Conservation (phyloP, 768 basidiomycete species). For the Trametes gibbosa region DNA sequence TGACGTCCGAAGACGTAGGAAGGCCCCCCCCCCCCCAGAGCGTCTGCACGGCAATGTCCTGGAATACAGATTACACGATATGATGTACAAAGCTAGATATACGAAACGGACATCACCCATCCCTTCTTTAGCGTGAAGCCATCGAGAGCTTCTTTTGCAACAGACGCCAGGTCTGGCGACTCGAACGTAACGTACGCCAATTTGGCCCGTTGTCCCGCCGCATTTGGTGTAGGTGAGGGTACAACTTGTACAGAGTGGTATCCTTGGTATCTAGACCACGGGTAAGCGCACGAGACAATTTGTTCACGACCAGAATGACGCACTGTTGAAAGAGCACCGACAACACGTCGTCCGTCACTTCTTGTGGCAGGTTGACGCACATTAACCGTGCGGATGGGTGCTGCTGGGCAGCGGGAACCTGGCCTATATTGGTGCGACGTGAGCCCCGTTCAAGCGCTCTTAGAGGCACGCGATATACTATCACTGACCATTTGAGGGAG, state of each 20-base stretch:
- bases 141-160: constrained; percentile 80
- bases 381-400: constrained; percentile 61
- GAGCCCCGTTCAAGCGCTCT: constrained; percentile 1
- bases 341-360: constrained; percentile 85
- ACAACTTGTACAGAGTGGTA: constrained; percentile 71
- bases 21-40: too few species aligned
- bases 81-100: constrained; percentile 40
- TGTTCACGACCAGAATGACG: constrained; percentile 33
- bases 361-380: constrained; percentile 86
- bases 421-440: constrained; percentile 17
- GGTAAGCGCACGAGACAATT: neutral
- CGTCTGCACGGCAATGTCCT: constrained; percentile 5
- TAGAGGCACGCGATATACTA: neutral
- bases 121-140: constrained; percentile 86
- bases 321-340: constrained; percentile 90
- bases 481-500: constrained; percentile 29
- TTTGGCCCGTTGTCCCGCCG: constrained; percentile 67
- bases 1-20: too few species aligned
- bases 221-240: constrained; percentile 64
- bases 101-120: constrained; percentile 79
- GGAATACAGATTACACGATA: constrained; percentile 16
- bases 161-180: constrained; percentile 65
- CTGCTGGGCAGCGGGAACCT: constrained; percentile 48
- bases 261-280: constrained; percentile 68
- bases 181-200: constrained; percentile 82